These are phyloP conservation scores for Penicillium nucicola DNA, from an alignment of 495 filamentous ascomycete genomes.

Conservation along the genomic window DNA sequence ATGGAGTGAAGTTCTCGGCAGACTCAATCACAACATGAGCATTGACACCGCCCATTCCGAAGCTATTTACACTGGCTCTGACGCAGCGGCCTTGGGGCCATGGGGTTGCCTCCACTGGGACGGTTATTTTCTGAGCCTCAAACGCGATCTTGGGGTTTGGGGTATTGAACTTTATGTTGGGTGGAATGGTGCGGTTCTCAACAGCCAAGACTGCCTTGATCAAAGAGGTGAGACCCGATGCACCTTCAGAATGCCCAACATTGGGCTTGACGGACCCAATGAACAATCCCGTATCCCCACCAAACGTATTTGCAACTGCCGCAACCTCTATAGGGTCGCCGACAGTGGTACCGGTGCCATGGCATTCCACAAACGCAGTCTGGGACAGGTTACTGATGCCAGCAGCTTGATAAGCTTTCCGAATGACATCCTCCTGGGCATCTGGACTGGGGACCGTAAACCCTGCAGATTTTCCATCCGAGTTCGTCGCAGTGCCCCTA, in stretches of 20 bases:
- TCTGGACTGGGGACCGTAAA: background rate
- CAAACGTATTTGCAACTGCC: constrained; percentile 45
- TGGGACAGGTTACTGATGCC: constrained; percentile 10
- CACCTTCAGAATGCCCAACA: constrained; percentile 51
- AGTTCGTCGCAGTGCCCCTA: constrained; percentile 31
- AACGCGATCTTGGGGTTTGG: constrained; percentile 35
- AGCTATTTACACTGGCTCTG: constrained; percentile 20
- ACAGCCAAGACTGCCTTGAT: constrained; percentile 56
- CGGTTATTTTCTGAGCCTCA: constrained; percentile 12
- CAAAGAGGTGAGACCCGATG: constrained; percentile 52
- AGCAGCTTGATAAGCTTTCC: constrained; percentile 25
- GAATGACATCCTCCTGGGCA: constrained; percentile 18
- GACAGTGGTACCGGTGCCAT: constrained; percentile 34
- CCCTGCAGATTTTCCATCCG: constrained; percentile 23
- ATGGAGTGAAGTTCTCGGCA: background rate
- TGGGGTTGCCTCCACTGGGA: constrained; percentile 16
- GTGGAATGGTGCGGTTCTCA: constrained; percentile 44
- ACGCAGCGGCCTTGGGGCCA: constrained; percentile 23
- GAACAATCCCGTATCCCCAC: constrained; percentile 9
- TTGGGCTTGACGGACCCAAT: constrained; percentile 45
- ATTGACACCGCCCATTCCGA: constrained; percentile 28
- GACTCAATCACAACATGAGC: constrained; percentile 20
- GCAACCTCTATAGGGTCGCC: constrained; percentile 40
- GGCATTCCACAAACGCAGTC: too few species aligned
- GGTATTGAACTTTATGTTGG: constrained; percentile 36